A percentile compares a stretch with the other conserved stretches of the same genome.
Evolutionary conservation across 148 eudicot species (phyloP).

Genomic region (Vaccinium corymbosum): DNA sequence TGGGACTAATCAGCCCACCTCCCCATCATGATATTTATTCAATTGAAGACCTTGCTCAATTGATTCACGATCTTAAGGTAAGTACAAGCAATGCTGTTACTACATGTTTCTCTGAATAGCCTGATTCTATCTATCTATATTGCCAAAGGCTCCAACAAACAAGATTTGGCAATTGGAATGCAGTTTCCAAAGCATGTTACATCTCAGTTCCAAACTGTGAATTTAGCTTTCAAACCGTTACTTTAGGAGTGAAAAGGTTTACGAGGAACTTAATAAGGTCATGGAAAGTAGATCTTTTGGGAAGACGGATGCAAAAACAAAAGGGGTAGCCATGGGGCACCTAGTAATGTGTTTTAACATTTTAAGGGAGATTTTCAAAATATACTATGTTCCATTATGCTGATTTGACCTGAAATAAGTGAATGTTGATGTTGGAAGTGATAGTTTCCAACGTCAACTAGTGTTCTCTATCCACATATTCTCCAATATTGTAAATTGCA

Average conservation of each 20-base stretch:
- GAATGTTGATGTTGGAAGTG: neutral
- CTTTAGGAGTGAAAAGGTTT: neutral
- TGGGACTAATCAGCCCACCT: slow-evolving; percentile 98
- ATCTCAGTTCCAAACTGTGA: neutral
- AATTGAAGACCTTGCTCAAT: slow-evolving; percentile 95
- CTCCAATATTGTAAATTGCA: neutral
- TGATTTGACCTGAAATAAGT: neutral
- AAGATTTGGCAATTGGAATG: neutral
- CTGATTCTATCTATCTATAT: slow-evolving; percentile 13
- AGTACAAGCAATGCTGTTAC: neutral
- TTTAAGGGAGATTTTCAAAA: neutral
- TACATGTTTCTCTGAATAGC: neutral
- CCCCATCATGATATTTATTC: slow-evolving; percentile 99
- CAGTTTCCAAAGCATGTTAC: neutral
- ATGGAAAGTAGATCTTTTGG: neutral
- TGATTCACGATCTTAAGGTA: slow-evolving; percentile 97
- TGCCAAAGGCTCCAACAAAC: neutral
- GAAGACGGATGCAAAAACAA: neutral
- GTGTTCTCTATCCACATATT: slow-evolving; percentile 32
- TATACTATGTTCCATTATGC: neutral
- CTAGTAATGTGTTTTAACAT: neutral
- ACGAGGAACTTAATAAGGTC: neutral
- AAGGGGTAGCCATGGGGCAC: neutral
- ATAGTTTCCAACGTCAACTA: neutral
- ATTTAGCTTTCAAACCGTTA: neutral